phyloP scores from a whole-genome alignment of 192 early-diverging fungal species.

The Coemansia sp. region DNA sequence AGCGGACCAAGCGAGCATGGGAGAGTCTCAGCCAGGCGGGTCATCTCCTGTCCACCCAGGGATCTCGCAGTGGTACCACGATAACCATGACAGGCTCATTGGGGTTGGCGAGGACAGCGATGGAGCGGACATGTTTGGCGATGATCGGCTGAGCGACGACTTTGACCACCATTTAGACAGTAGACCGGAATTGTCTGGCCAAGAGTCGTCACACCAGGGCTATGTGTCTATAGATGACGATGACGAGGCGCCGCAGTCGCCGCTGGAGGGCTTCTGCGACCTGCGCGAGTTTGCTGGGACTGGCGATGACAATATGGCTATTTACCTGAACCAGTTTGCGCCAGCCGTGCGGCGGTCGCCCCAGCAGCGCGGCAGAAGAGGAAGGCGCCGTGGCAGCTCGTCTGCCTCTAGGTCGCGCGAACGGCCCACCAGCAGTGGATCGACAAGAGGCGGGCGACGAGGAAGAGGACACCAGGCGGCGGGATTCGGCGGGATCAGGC shows the following conservation, averaged over 20 bases:
- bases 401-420: background rate
- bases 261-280: conserved; percentile 51
- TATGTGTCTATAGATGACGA: background rate
- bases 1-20: background rate
- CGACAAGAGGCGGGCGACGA: conserved; percentile 1
- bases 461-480: background rate
- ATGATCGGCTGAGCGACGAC: background rate
- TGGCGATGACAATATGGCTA: conserved; percentile 10
- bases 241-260: conserved; percentile 19
- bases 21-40: background rate
- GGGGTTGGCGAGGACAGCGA: conserved; percentile 3
- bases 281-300: conserved; percentile 12
- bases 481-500: conserved; percentile 15
- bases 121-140: background rate
- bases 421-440: background rate
- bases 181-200: background rate
- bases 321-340: conserved; percentile 46
- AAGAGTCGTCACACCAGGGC: background rate
- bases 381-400: background rate
- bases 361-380: background rate
- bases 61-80: conserved; percentile 48
- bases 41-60: conserved; percentile 2
- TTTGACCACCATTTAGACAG: background rate
- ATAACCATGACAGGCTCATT: background rate
- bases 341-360: background rate